Conservation (phyloP, 108 stramenopile species). For the Bacterosira constricta region DNA sequence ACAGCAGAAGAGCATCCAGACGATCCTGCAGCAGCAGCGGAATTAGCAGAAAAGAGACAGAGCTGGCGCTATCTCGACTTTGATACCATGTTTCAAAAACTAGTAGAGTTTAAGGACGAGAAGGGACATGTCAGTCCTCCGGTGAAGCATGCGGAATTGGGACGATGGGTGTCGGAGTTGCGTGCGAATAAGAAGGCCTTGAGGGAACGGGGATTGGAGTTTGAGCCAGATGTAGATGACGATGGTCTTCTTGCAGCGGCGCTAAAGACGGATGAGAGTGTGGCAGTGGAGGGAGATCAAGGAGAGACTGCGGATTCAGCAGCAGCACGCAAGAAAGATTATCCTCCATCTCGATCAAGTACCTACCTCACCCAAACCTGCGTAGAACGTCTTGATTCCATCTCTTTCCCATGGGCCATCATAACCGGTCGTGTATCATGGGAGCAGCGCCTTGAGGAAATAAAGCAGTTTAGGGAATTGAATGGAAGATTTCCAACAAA, state of each 20-base stretch:
- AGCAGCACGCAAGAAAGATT: not conserved
- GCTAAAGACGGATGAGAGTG: not conserved
- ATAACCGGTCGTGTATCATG: not conserved
- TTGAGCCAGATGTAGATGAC: not conserved
- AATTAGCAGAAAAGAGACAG: no score
- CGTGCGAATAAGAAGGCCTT: constrained; percentile 1
- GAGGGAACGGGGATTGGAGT: constrained; percentile 7
- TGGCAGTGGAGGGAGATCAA: not conserved
- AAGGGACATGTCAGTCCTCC: constrained; percentile 1
- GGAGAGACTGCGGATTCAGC: not conserved
- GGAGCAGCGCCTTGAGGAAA: constrained; percentile 13
- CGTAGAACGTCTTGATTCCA: not conserved
- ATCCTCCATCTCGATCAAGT: not conserved
- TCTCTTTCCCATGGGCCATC: not conserved
- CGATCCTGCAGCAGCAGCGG: no score
- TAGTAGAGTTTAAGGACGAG: constrained; percentile 6
- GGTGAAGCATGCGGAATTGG: constrained; percentile 1
- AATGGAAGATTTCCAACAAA: constrained; percentile 2
- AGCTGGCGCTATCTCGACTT: constrained; percentile 1
- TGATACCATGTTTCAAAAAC: not conserved
- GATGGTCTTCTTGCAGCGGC: not conserved
- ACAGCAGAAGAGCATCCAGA: no score
- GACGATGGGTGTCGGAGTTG: constrained; percentile 10
- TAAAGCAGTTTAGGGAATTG: not conserved
- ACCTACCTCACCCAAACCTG: not conserved